Base-by-base conservation (phyloP, 1,284 basidiomycete genomes). In the Ganoderma meredithae region DNA sequence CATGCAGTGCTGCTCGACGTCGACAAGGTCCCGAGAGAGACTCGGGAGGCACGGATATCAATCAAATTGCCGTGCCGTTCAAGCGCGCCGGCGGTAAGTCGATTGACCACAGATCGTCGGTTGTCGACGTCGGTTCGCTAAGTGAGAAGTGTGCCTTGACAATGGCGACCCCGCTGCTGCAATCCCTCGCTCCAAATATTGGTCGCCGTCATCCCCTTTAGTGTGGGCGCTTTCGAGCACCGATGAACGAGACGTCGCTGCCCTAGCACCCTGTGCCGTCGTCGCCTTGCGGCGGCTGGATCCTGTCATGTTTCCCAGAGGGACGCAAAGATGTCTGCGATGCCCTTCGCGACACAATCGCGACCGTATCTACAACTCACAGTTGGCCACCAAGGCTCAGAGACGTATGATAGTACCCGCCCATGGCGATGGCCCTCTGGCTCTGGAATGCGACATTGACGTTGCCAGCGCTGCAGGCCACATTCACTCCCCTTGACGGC, bases 1-100 rank as follows among this genome's bases (percentile, higher is more conserved):
- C 56, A 36, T 59, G 39, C 39, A 22, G 33, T 59, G 56, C 19
- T 25, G 47, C 22, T 25, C 22, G 22, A 49, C 47, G n/a, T 25
- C 22, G 22, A 49, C 47, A n/a, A 58, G 56, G 55, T 31, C 43
- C n/a, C 58, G 44, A 47, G 33, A 36, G 47, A 22, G 25, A 61
- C 64, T 59, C 47, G 60, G 49, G 49, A 59, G 43, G 17, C 59
- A 58, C 65, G 65, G 65, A 62, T 49, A 66, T 66, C 65, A 66
- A 66, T 62, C 60, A 66, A 66, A 41, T 56, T 58, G 41, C 65
- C 65, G 65, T 66, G 22, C 60, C 60, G 60, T 22, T 22, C 56
- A 22, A 59, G 56, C 52, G 52, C 52, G 52, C 52, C 52, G 36
- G 39, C 56, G 56, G 39, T 39, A 59, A 39, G 33, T 36, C 36